Percentiles rank a stretch among this genome's conserved stretches.
Conservation (phyloP, 78 protist species). For the Pigoraptor vietnamica region DNA sequence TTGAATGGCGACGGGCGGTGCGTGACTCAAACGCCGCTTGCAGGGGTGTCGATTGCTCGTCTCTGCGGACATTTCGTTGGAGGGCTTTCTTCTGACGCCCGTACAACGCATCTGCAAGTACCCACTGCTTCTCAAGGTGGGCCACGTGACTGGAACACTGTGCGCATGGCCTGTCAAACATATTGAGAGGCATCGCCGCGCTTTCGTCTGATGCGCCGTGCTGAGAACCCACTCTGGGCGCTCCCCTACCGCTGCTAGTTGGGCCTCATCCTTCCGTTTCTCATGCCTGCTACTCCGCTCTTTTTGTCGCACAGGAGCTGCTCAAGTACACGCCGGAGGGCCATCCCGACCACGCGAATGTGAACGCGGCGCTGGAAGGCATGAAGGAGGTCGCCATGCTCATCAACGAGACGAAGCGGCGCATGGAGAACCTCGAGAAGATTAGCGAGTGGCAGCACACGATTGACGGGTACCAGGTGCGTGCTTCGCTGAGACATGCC, state of each 20-base stretch:
- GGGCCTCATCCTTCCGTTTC: not conserved
- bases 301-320: not conserved
- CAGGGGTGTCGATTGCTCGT: not conserved
- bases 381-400: not conserved
- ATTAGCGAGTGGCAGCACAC: not conserved
- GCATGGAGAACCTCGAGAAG: not conserved
- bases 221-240: too few relatives aligned
- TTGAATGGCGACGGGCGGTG: not conserved
- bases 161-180: not conserved
- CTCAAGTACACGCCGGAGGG: constrained; percentile 10
- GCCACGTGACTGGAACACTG: not conserved
- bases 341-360: constrained; percentile 3
- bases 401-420: not conserved
- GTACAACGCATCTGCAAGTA: constrained; percentile 42
- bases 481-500: too few relatives aligned
- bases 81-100: constrained; percentile 29
- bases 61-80: not conserved
- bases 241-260: too few relatives aligned
- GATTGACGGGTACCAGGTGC: not conserved
- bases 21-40: too few relatives aligned
- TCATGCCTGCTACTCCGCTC: not conserved
- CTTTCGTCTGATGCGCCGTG: too few relatives aligned
- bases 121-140: constrained; percentile 24
- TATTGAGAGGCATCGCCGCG: too few relatives aligned
- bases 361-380: not conserved